Base-by-base conservation (phyloP, 257 asterid genomes). In the Gynochthodes officinalis region DNA sequence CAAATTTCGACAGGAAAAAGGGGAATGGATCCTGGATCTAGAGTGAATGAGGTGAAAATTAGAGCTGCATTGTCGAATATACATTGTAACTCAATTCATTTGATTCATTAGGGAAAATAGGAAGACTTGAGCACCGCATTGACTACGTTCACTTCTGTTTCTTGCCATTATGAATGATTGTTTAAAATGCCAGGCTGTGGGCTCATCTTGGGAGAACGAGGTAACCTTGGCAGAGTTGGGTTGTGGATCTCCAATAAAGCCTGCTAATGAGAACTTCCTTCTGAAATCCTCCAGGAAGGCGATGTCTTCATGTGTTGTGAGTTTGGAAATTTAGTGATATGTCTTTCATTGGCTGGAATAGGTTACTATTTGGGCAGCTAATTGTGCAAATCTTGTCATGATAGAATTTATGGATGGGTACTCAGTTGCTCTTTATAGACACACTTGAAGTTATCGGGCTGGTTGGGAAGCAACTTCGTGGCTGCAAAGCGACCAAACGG, bases 331-430 rank as follows among this genome's bases (percentile, higher is more conserved):
- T 71, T 49, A n/a, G 27, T 42, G 42, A 43, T 33, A 16, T 43
- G 71, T 50, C 25, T 30, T 67, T 25, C 43, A 52, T 65, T 64
- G 74, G 27, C 42, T 35, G 23, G 11, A 65, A 57, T 42, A 49
- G 52, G 42, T n/a, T 9, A 5, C 23, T 60, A 27, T 70, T 39
- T 54, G 23, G 75, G 39, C 33, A 37, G 68, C 70, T 79, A 62
- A 71, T 32, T 73, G 74, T 49, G 77, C n/a, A 75, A 39, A 28
- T 43, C 49, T 23, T 76, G 53, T 67, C 79, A 75, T 76, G 64
- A 48, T 63, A 91, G 97, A 86, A 88, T 76, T 73, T 81, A 7
- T 89, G 89, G 96, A 89, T 89, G 88, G 97, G 97, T 11, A 88
- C 95, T 49, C 90, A 80, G 70, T 74, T 89, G 74, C 90, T 91